Evolutionary conservation across 106 monocot genomes (phyloP).

Genomic region (Dendrobium catenatum): DNA sequence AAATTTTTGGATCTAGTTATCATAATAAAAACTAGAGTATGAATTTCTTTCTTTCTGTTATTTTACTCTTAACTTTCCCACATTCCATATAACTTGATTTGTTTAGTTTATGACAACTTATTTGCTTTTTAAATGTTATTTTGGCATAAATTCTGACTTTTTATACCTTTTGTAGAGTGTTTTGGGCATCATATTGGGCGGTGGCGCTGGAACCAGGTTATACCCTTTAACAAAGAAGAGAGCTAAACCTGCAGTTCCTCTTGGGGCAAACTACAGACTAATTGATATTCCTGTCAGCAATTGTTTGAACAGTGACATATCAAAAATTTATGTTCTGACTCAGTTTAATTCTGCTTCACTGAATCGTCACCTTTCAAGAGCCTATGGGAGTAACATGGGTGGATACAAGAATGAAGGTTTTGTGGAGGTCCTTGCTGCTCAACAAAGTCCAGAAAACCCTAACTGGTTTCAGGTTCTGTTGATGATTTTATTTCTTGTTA

Average conservation of each 20-base stretch:
- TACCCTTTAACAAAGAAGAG: conserved; percentile 97
- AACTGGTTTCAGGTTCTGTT: conserved; percentile 94
- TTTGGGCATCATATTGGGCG: conserved; percentile 90
- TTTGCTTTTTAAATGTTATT: background rate
- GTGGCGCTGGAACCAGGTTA: conserved; percentile 89
- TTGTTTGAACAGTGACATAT: conserved; percentile 92
- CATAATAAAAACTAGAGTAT: background rate
- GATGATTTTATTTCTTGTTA: background rate
- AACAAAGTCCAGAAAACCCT: conserved; percentile 98
- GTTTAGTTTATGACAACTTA: background rate
- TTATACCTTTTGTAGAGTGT: conserved; percentile 60
- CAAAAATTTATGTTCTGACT: conserved; percentile 93
- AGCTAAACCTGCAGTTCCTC: conserved; percentile 93
- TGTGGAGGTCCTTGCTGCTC: conserved; percentile 97
- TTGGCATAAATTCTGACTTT: background rate
- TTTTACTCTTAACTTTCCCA: background rate
- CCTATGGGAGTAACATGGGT: conserved; percentile 82
- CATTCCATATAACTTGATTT: background rate
- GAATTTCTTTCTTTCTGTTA: background rate
- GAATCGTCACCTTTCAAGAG: conserved; percentile 92
- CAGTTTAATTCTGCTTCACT: conserved; percentile 99
- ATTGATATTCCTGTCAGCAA: conserved; percentile 99
- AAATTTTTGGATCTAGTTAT: background rate
- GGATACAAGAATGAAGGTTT: conserved; percentile 97
- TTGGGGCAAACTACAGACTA: conserved; percentile 91